phyloP scores from a whole-genome alignment of 2,329 filamentous ascomycete species.

The Fusarium keratoplasticum region DNA sequence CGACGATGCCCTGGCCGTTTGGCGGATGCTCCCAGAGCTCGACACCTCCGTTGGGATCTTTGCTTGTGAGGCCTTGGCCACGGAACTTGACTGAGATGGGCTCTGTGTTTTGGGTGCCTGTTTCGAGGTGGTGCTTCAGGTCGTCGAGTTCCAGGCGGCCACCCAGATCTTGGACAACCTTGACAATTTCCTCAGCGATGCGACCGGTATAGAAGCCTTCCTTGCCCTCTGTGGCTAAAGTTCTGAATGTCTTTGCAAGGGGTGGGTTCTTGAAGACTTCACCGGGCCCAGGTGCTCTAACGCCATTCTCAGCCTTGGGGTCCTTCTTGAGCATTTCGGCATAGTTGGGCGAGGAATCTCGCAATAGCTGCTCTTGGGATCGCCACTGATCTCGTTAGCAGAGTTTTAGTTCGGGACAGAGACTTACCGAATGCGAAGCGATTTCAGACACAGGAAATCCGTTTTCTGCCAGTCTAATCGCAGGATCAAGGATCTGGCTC shows the following conservation, averaged over 20 bases:
- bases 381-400: constrained; percentile 74
- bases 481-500: constrained; percentile 82
- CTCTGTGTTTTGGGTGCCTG: constrained; percentile 80
- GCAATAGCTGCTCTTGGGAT: constrained; percentile 70
- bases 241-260: constrained; percentile 83
- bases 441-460: constrained; percentile 92
- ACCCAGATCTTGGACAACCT: constrained; percentile 80
- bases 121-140: constrained; percentile 76
- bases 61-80: constrained; percentile 64
- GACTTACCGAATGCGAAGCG: constrained; percentile 74
- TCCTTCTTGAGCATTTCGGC: constrained; percentile 89
- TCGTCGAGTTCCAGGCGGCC: constrained; percentile 85
- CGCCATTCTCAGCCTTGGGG: constrained; percentile 73
- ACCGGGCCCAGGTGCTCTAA: constrained; percentile 79
- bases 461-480: constrained; percentile 85
- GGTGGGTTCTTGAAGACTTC: constrained; percentile 91
- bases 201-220: constrained; percentile 90
- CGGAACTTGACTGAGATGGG: constrained; percentile 85
- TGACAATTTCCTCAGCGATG: constrained; percentile 83
- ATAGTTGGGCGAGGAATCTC: constrained; percentile 84
- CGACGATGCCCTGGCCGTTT: constrained; percentile 95
- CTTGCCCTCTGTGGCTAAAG: constrained; percentile 84
- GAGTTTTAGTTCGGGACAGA: too few relatives aligned
- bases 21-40: constrained; percentile 97
- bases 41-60: constrained; percentile 62